A percentile compares a stretch with the other conserved stretches of the same genome.
Evolutionary conservation across 306 rosid species (phyloP).

Genomic region (Luffa acutangula): DNA sequence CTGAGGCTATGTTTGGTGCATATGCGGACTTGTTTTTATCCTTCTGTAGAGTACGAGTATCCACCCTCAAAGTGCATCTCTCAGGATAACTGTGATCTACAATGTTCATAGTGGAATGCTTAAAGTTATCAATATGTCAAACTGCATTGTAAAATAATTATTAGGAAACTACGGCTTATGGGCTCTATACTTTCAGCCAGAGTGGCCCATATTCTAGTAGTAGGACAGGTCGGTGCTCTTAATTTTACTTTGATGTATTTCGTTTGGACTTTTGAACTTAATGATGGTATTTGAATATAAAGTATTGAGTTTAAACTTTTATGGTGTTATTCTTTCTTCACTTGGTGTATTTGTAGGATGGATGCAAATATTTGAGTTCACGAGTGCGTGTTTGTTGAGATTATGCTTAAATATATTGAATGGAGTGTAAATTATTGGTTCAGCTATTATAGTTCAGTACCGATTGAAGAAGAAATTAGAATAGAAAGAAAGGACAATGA

Average conservation of each 20-base stretch:
- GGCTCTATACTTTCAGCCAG: not conserved
- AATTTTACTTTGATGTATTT: not conserved
- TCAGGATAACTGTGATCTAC: not conserved
- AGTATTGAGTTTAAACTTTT: not conserved
- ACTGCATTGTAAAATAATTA: not conserved
- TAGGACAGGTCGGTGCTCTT: not conserved
- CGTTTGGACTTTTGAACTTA: not conserved
- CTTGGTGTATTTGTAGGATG: not conserved
- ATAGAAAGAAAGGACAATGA: not conserved
- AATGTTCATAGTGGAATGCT: not conserved
- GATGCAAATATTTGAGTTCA: not conserved
- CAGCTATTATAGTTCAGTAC: not conserved
- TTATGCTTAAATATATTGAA: not conserved
- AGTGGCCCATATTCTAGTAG: not conserved
- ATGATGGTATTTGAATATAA: not conserved
- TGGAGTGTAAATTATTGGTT: not conserved
- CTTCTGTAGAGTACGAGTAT: not conserved
- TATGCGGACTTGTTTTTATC: not conserved
- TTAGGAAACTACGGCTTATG: not conserved
- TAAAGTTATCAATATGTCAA: not conserved
- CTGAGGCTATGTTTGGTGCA: not conserved
- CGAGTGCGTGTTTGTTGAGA: not conserved
- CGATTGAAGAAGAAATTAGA: not conserved
- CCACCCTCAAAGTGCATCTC: not conserved
- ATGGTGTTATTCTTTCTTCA: not conserved